Conservation (phyloP, 139 green algal genomes). For the Axilococcus clingmanii region DNA sequence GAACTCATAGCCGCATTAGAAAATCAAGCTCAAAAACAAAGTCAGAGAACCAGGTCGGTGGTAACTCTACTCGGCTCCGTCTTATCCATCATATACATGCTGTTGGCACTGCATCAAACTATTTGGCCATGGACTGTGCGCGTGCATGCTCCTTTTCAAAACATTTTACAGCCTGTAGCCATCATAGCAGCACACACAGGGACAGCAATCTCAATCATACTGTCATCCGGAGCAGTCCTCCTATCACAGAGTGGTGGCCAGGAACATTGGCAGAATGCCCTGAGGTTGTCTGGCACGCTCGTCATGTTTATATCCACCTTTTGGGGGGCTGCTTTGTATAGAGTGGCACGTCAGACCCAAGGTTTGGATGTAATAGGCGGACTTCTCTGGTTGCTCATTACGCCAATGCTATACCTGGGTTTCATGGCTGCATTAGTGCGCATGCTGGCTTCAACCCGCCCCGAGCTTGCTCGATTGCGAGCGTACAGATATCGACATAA, state of each 20-base stretch:
- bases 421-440: not conserved
- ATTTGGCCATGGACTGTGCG: not conserved
- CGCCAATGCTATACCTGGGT: conserved; percentile 1
- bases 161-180: not conserved
- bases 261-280: not conserved
- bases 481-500: conserved; percentile 8
- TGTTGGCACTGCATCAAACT: not conserved
- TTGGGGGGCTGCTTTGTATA: conserved; percentile 5
- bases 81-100: not conserved
- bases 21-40: not conserved
- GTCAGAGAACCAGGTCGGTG: not conserved
- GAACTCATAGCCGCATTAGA: conserved; percentile 3
- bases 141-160: conserved; percentile 1
- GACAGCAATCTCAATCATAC: not conserved
- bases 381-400: conserved; percentile 13
- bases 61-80: not conserved
- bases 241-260: not conserved
- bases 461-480: conserved; percentile 2
- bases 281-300: not conserved
- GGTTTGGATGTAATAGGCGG: not conserved
- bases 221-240: conserved; percentile 1
- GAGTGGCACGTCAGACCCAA: not conserved
- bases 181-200: conserved; percentile 1
- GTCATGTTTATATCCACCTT: conserved; percentile 3
- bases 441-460: not conserved